These are phyloP conservation scores for Apiospora saccharicola DNA, from an alignment of 2,329 filamentous ascomycete species.

Conservation along the genomic window DNA sequence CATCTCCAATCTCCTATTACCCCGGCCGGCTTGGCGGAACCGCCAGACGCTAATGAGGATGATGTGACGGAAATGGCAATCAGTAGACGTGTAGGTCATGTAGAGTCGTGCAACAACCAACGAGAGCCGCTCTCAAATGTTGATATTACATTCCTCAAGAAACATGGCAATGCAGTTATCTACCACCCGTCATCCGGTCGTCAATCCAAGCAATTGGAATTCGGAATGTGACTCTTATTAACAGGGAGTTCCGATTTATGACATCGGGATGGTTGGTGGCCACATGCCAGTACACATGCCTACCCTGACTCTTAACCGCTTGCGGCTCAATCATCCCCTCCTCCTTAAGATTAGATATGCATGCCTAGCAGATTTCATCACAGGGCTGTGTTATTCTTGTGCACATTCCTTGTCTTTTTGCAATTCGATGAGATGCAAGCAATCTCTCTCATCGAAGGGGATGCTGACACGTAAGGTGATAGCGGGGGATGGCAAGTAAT, in stretches of 20 bases:
- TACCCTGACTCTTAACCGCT: background rate
- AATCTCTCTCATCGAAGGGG: background rate
- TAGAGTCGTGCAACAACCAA: too few relatives aligned
- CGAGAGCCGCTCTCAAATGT: background rate
- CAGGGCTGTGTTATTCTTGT: conserved; percentile 12
- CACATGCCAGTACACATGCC: background rate
- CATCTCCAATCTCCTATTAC: background rate
- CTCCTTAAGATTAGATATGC: conserved; percentile 9
- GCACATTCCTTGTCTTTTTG: background rate
- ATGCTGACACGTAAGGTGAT: background rate
- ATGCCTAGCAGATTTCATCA: conserved; percentile 12
- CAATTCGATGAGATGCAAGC: background rate
- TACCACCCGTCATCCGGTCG: too few relatives aligned
- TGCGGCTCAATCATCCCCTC: conserved; percentile 8
- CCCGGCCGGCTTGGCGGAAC: conserved; percentile 6
- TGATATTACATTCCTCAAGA: background rate
- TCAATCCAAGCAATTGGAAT: background rate
- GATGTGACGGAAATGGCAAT: background rate
- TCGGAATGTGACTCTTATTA: background rate
- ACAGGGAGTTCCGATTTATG: background rate
- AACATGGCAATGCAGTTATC: background rate
- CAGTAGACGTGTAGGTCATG: too few relatives aligned
- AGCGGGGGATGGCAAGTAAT: background rate
- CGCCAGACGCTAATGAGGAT: background rate
- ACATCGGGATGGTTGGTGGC: background rate